Evolutionary conservation across 1,284 basidiomycete genomes (phyloP).

Genomic region (Sporisorium iseilematis-ciliati): DNA sequence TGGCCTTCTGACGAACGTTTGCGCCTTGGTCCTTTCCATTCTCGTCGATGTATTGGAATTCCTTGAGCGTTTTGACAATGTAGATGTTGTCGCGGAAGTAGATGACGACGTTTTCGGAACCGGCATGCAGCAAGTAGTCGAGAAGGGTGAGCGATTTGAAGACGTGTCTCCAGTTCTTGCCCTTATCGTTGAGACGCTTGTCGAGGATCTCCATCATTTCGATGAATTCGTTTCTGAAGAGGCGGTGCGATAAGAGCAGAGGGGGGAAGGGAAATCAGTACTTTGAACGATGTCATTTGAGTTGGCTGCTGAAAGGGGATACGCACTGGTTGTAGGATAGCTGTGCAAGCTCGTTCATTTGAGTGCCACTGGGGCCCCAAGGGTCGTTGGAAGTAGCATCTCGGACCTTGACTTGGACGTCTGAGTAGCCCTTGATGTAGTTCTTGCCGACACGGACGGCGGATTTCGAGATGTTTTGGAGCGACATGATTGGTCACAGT

Average conservation of each 20-base stretch:
- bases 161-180: conserved; percentile 99
- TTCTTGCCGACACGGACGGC: conserved; percentile 69
- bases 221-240: conserved; percentile 88
- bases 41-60: conserved; percentile 97
- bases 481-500: conserved; percentile 45
- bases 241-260: not conserved
- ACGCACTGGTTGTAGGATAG: conserved; percentile 96
- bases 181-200: conserved; percentile 98
- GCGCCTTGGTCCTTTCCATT: conserved; percentile 96
- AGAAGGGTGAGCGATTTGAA: conserved; percentile 98
- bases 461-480: conserved; percentile 68
- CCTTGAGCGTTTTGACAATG: conserved; percentile 98
- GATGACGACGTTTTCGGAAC: conserved; percentile 97
- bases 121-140: conserved; percentile 95
- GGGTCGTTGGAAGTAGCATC: conserved; percentile 99
- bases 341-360: conserved; percentile 98
- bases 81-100: conserved; percentile 98
- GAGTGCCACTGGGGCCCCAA: conserved; percentile 95
- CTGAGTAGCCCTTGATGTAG: conserved; percentile 68
- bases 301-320: not conserved
- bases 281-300: not conserved
- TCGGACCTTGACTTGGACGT: conserved; percentile 89
- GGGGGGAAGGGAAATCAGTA: not conserved
- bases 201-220: conserved; percentile 99
- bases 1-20: conserved; percentile 97